These are phyloP conservation scores for Daldinia decipiens DNA, from an alignment of 495 filamentous ascomycete species.

Conservation along the genomic window DNA sequence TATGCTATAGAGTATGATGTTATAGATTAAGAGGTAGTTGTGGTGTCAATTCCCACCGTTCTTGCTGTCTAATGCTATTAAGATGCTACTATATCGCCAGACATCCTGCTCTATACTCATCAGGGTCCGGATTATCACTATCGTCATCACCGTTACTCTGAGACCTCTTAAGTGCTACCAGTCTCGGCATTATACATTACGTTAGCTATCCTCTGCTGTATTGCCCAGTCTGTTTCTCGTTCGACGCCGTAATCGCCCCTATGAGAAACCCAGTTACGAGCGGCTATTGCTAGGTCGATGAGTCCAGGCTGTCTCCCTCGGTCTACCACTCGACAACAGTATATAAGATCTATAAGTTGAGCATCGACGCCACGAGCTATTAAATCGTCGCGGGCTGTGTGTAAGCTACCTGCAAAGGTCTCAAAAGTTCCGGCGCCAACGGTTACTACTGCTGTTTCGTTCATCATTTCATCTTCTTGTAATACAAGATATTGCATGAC, in stretches of 20 bases:
- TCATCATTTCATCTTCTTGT: not conserved
- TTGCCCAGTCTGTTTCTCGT: constrained; percentile 9
- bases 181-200: not conserved
- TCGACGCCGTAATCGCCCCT: not conserved
- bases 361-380: not conserved
- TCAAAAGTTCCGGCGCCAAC: not conserved
- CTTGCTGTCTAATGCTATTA: no score
- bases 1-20: no score
- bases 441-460: not conserved
- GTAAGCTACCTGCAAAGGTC: not conserved
- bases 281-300: not conserved
- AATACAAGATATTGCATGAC: constrained; percentile 12
- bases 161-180: no score
- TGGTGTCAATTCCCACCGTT: no score
- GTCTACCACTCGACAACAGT: not conserved
- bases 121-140: no score
- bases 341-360: constrained; percentile 7
- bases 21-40: no score
- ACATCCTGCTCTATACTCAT: no score
- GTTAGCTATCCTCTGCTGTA: not conserved
- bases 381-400: not conserved
- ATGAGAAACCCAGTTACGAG: not conserved
- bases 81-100: no score
- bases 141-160: no score
- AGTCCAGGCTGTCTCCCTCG: not conserved